Evolutionary conservation across 768 basidiomycete species (phyloP), one percentile per base, ranked within the genome.

Genomic region (Boletellus emodensis): DNA sequence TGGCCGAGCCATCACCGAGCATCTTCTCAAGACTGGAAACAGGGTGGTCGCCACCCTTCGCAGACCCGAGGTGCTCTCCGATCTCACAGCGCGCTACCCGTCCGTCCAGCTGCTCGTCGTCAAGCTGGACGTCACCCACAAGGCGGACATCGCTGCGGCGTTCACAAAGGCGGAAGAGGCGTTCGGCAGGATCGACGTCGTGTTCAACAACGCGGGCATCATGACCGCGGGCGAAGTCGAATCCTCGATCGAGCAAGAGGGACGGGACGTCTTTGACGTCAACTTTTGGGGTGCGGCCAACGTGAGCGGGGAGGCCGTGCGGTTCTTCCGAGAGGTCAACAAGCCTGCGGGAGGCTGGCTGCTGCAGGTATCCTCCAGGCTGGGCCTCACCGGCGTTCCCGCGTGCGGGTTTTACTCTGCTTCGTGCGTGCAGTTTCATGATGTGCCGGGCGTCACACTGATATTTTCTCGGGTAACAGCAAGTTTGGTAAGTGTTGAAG

Each of bases 11-110:
- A 61, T 71, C 48, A 61, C 63, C 11, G 70, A 73, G 49, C 30
- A 49, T 18, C 66, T 65, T 28, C 70, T 78, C 36, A 42, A 45
- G 28, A 54, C 56, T 3, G 73, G 75, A 13, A 66, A 73, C 51
- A 70, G 56, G 10, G 75, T 67, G 32, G 58, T 74, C 44, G 76
- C 78, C 13, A 73, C 75, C n/a, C 62, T 74, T 12, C 75, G 75
- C 47, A 69, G 59, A 26, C 72, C 73, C 9, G 64, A 58, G 6
- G 60, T 47, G 14, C 57, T 77, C 38, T 54, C 54, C 8, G 62
- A 64, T 33, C 62, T 72, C 10, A 22, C 44, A 13, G 40, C 56
- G 4, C 41, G 55, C 4, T 69, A 68, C 45, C 42, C 62, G 1
- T 4, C 59, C 14, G 40, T 54, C 3, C 61, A 61, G 26, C 63